phyloP scores from a whole-genome alignment of 306 rosid genomes.

The Psophocarpus tetragonolobus region DNA sequence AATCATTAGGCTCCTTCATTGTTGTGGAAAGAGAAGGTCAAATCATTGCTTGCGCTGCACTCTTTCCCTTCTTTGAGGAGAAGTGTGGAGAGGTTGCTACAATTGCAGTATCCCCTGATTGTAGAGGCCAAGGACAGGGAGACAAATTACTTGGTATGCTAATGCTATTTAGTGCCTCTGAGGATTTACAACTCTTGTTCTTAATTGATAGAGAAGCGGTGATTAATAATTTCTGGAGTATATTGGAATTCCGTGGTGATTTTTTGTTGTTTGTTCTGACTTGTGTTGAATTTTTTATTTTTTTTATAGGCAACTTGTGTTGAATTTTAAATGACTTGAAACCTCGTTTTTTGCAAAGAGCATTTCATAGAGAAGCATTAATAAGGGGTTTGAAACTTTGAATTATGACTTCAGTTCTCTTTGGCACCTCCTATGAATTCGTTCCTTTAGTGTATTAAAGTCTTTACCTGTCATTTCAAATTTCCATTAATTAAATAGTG shows the following conservation, averaged over 20 bases:
- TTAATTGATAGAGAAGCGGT: neutral
- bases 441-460: neutral
- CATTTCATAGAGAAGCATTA: neutral
- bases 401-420: neutral
- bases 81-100: slow-evolving; percentile 87
- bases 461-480: slow-evolving; percentile 8
- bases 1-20: slow-evolving; percentile 52
- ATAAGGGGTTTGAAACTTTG: neutral
- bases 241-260: neutral
- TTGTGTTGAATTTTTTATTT: neutral
- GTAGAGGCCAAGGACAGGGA: slow-evolving; percentile 84
- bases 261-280: neutral
- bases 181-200: neutral
- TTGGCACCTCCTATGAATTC: neutral
- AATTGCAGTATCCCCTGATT: slow-evolving; percentile 76
- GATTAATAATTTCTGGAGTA: neutral
- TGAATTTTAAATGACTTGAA: neutral
- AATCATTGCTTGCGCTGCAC: slow-evolving; percentile 77
- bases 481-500: slow-evolving; percentile 9
- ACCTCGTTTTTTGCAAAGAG: neutral
- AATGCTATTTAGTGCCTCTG: slow-evolving; percentile 2
- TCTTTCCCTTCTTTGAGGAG: slow-evolving; percentile 67
- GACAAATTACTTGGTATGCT: slow-evolving; percentile 76
- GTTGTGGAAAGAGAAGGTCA: slow-evolving; percentile 91
- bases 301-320: too few relatives aligned